Base-by-base conservation (phyloP, 345 rosid species). In the Gossypium thurberi region DNA sequence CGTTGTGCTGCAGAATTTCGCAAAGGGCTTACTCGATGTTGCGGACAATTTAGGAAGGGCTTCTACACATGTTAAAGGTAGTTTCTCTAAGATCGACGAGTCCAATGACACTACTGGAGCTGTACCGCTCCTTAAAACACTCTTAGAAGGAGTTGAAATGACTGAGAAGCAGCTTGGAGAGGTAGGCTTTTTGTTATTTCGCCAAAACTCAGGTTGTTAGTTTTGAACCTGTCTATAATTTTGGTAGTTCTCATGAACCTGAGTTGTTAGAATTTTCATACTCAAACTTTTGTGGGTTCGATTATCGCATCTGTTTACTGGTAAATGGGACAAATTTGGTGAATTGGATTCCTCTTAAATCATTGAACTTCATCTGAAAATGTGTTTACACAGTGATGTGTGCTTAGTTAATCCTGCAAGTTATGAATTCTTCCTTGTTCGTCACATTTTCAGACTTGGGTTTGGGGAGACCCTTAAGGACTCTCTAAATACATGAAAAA, bases 71-170 rank as follows among this genome's bases (percentile, higher is more conserved):
- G 96, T 87, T 72, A 92, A 92, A 80, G 91, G 78, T 43, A 87
- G 92, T 65, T 95, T 87, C 67, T 71, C 89, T 3, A 91, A 92
- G 82, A 70, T 92, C 2, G 92, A 92, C 60, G 66, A 84, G 14
- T 88, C 97, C 56, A 78, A 79, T 43, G 97, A 90, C 77, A 58
- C 87, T 10, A 61, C 75, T 28, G 91, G 91, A 60, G 94, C 95
- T 55, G 85, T 78, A 52, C 87, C 89, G 23, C 85, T 92, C 40
- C 81, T 95, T 37, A 87, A 85, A 77, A 91, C 88, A 9, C 94
- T 95, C 77, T 79, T 92, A 48, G 97, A 89, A 79, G 99, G 99
- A 51, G 99, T 95, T 78, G 97, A 89, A 73, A 95, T 92, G 99
- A 95, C 99, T 11, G 99, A 92, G 83, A 95, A 92, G 79, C 97